A percentile compares a stretch with the other conserved stretches of the same genome.
These are phyloP conservation scores for Phaseolus lunatus DNA, from an alignment of 306 rosid genomes.

Conservation along the genomic window DNA sequence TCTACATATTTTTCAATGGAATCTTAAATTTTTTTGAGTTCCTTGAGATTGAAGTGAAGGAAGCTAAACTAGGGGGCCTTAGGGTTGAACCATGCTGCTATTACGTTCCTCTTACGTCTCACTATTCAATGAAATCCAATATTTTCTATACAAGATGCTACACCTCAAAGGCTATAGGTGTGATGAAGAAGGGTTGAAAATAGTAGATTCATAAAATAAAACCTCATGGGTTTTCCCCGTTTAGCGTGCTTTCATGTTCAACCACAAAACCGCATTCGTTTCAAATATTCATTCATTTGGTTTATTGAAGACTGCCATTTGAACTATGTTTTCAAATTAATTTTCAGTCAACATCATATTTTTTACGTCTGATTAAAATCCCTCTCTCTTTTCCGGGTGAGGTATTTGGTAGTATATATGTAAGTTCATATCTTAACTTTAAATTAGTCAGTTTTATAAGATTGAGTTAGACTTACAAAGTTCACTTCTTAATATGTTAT, in stretches of 20 bases:
- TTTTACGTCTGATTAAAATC: background rate
- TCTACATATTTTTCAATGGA: background rate
- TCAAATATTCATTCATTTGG: background rate
- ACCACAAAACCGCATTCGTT: background rate
- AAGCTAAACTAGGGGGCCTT: constrained; percentile 1
- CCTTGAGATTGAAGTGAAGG: background rate
- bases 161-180: background rate
- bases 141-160: background rate
- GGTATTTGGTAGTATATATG: background rate
- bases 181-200: background rate
- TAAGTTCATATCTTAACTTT: too few relatives aligned
- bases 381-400: background rate
- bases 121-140: background rate
- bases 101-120: background rate
- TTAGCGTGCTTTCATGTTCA: background rate
- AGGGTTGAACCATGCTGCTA: background rate
- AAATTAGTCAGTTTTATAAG: too few relatives aligned
- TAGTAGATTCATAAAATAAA: background rate
- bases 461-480: too few relatives aligned
- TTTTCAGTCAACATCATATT: too few relatives aligned
- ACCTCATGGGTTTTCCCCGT: background rate
- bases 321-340: background rate
- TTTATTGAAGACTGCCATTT: background rate
- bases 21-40: background rate
- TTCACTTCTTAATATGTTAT: too few relatives aligned